Evolutionary conservation across 805 yeast species (phyloP).

Genomic region (Torulaspora quercuum): DNA sequence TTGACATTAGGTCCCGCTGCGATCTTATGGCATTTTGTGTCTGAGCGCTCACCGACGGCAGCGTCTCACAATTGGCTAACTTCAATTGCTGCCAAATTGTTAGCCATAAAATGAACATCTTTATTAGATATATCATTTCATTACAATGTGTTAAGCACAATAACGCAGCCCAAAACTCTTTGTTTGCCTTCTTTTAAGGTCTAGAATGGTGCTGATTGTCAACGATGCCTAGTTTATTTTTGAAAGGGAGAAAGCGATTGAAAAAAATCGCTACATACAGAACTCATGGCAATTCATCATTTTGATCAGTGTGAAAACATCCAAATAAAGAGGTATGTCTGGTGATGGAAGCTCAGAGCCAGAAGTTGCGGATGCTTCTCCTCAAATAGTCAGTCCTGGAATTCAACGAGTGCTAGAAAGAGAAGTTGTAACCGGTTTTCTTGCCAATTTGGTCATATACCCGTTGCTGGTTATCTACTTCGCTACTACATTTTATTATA

Average conservation of each 20-base stretch:
- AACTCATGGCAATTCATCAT: no score
- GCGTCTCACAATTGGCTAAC: background rate
- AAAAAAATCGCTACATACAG: conserved; percentile 6
- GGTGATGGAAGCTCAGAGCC: conserved; percentile 4
- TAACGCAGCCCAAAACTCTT: no score
- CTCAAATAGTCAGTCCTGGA: conserved; percentile 30
- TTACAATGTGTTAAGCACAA: conserved; percentile 1
- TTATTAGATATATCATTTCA: conserved; percentile 3
- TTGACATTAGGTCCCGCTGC: conserved; percentile 46
- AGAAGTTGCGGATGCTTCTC: conserved; percentile 8
- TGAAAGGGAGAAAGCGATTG: conserved; percentile 2
- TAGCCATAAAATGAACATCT: conserved; percentile 3
- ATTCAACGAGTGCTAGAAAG: conserved; percentile 29
- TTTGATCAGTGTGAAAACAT: background rate
- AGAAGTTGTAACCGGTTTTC: conserved; percentile 32
- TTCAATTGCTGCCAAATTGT: conserved; percentile 6
- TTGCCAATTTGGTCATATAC: conserved; percentile 36
- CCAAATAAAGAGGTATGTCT: conserved; percentile 5
- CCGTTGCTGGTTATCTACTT: conserved; percentile 33
- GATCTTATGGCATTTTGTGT: conserved; percentile 41
- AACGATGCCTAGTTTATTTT: no score
- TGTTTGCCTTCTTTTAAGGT: no score
- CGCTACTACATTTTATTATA: conserved; percentile 26
- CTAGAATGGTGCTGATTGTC: no score
- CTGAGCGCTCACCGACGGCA: conserved; percentile 30